Evolutionary conservation across 805 yeast genomes (phyloP).

Genomic region (Lachancea sp.): DNA sequence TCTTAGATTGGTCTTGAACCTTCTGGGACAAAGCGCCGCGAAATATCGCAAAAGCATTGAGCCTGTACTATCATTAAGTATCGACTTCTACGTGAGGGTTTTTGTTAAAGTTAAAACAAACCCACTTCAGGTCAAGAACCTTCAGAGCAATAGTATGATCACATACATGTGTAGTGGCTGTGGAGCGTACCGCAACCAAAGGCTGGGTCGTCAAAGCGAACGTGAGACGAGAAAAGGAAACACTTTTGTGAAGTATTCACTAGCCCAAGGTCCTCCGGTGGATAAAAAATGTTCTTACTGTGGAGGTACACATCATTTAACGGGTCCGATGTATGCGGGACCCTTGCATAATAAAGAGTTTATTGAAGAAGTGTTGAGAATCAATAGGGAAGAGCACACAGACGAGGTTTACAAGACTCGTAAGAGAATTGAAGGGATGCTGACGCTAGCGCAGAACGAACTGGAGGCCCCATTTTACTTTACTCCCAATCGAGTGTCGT

Average conservation of each 20-base stretch:
- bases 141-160: conserved; percentile 70
- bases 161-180: conserved; percentile 86
- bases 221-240: conserved; percentile 36
- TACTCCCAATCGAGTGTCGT: conserved; percentile 68
- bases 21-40: conserved; percentile 79
- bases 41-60: conserved; percentile 81
- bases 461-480: conserved; percentile 73
- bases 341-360: conserved; percentile 65
- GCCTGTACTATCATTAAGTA: conserved; percentile 78
- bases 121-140: conserved; percentile 75
- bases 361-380: conserved; percentile 53
- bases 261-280: conserved; percentile 59
- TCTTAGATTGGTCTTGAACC: conserved; percentile 68
- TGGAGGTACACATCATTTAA: conserved; percentile 57
- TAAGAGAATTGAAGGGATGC: conserved; percentile 87
- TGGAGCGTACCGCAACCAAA: conserved; percentile 63
- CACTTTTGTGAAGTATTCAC: conserved; percentile 46
- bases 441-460: conserved; percentile 75
- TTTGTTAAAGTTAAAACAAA: conserved; percentile 72
- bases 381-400: conserved; percentile 43
- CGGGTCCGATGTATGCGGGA: conserved; percentile 97
- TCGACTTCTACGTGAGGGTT: conserved; percentile 87
- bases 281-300: conserved; percentile 65
- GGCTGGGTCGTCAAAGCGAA: conserved; percentile 56
- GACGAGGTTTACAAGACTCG: conserved; percentile 65